Evolutionary conservation across 2,329 filamentous ascomycete species (phyloP).

Genomic region (Meredithiella fracta): DNA sequence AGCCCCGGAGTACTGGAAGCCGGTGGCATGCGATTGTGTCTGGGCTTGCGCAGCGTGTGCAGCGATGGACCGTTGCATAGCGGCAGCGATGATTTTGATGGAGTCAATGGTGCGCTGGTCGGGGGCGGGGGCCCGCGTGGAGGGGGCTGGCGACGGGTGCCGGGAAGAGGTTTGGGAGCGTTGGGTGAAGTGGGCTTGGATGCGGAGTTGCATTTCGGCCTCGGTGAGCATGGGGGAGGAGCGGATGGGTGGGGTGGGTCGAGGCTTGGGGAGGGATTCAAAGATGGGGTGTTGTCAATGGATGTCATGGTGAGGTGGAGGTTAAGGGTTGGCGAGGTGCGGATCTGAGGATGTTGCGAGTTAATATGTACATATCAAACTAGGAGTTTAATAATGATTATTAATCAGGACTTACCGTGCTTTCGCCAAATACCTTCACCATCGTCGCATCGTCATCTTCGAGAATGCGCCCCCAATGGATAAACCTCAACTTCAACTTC

Average conservation of each 20-base stretch:
- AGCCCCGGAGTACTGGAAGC: neutral
- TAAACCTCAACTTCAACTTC: slow-evolving; percentile 41
- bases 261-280: neutral
- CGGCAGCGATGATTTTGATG: slow-evolving; percentile 13
- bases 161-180: slow-evolving; percentile 7
- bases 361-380: neutral
- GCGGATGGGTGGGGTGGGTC: slow-evolving; percentile 7
- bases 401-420: slow-evolving; percentile 34
- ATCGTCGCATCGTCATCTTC: slow-evolving; percentile 38
- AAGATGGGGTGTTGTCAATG: neutral
- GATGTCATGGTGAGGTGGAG: slow-evolving; percentile 12
- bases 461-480: slow-evolving; percentile 42
- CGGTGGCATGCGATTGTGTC: neutral
- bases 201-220: slow-evolving; percentile 13
- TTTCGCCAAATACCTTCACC: slow-evolving; percentile 38
- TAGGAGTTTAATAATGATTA: slow-evolving; percentile 2
- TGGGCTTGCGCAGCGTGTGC: neutral
- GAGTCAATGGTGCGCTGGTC: slow-evolving; percentile 10
- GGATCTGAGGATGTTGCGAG: slow-evolving; percentile 6
- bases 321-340: slow-evolving; percentile 8
- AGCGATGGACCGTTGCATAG: slow-evolving; percentile 9
- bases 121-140: neutral
- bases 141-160: neutral
- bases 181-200: slow-evolving; percentile 11
- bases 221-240: slow-evolving; percentile 13